A percentile compares a stretch with the other conserved stretches of the same genome.
Evolutionary conservation across 768 basidiomycete genomes (phyloP).

Genomic region (Boletus huronensis): DNA sequence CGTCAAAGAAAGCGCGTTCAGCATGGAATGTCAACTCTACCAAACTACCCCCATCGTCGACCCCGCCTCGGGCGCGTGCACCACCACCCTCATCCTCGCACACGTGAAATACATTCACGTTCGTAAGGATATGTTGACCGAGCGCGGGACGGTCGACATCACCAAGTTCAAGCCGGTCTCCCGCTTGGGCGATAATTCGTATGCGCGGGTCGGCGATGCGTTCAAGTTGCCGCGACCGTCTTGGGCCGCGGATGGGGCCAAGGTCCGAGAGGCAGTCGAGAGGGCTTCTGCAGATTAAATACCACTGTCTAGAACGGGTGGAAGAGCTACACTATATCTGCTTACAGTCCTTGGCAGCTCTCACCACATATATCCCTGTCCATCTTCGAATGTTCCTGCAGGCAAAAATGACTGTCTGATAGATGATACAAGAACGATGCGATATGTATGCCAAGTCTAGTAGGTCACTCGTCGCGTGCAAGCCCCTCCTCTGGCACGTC

Average conservation of each 20-base stretch:
- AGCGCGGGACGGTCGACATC: constrained; percentile 34
- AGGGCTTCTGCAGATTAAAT: not conserved
- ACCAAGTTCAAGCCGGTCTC: constrained; percentile 34
- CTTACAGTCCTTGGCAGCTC: not conserved
- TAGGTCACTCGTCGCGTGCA: constrained; percentile 5
- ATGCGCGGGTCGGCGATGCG: constrained; percentile 27
- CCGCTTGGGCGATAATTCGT: constrained; percentile 38
- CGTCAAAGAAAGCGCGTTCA: constrained; percentile 45
- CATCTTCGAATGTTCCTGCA: not conserved
- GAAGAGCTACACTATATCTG: not conserved
- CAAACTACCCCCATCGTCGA: constrained; percentile 34
- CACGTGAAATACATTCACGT: constrained; percentile 41
- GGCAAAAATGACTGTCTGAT: not conserved
- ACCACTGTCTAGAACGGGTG: not conserved
- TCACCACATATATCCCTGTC: not conserved
- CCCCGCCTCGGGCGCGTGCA: constrained; percentile 23
- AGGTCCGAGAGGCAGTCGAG: constrained; percentile 8
- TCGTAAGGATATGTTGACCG: constrained; percentile 38
- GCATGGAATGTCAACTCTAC: constrained; percentile 44
- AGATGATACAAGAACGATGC: not conserved
- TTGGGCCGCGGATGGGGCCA: constrained; percentile 14
- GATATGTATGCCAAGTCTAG: not conserved
- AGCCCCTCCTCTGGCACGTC: not conserved
- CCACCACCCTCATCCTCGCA: constrained; percentile 36
- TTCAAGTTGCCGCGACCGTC: constrained; percentile 10